Conservation (phyloP, 257 asterid species). For the Solanum appendiculatum region DNA sequence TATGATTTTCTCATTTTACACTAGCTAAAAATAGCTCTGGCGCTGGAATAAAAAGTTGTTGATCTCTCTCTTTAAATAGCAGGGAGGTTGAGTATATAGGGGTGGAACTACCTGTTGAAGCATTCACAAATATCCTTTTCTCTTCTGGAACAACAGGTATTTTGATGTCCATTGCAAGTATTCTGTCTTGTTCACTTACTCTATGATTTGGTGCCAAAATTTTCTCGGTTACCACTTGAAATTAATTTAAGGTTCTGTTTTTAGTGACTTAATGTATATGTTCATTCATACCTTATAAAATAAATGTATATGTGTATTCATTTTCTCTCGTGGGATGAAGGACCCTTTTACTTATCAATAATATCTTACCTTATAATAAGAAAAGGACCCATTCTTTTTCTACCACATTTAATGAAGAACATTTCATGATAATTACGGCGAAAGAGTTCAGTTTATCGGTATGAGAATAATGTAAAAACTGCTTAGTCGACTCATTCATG, state of each 20-base stretch:
- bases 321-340: not conserved
- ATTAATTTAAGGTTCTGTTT: not conserved
- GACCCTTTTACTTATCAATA: not conserved
- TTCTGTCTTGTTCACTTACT: not conserved
- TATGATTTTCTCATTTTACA: not conserved
- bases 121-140: slow-evolving; percentile 89
- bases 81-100: slow-evolving; percentile 76
- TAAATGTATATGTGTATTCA: not conserved
- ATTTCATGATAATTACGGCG: not conserved
- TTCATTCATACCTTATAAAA: not conserved
- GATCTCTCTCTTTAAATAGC: slow-evolving; percentile 21
- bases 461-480: not conserved
- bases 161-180: slow-evolving; percentile 4
- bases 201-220: not conserved
- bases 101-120: slow-evolving; percentile 57
- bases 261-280: not conserved
- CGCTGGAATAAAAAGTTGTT: not conserved
- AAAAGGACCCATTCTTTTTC: not conserved
- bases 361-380: not conserved
- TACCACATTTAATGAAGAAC: not conserved
- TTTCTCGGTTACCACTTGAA: not conserved
- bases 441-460: not conserved
- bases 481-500: not conserved
- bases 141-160: slow-evolving; percentile 98
- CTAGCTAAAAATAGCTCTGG: not conserved